Evolutionary conservation across 371 early-diverging fungal species (phyloP).

Genomic region (Mortierella sp.): DNA sequence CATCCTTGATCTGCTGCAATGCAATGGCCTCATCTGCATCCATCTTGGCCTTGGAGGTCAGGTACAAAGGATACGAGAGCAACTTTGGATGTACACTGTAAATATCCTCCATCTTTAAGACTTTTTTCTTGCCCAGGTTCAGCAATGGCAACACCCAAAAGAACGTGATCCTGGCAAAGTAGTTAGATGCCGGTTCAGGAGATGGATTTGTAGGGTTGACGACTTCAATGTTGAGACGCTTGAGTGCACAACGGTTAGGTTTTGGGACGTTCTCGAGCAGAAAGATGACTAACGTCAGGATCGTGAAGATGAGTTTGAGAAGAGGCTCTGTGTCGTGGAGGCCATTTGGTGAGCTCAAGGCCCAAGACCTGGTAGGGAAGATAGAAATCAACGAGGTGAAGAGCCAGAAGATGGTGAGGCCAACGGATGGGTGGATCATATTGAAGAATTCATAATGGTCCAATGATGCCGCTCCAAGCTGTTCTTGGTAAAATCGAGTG

Average conservation of each 20-base stretch:
- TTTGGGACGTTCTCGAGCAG: conserved; percentile 75
- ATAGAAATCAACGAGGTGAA: conserved; percentile 57
- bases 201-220: conserved; percentile 47
- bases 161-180: conserved; percentile 87
- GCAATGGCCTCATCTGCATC: conserved; percentile 42
- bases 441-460: conserved; percentile 78
- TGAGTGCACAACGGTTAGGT: conserved; percentile 58
- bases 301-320: conserved; percentile 60
- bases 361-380: conserved; percentile 21
- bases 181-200: conserved; percentile 85
- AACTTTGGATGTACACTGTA: conserved; percentile 73
- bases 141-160: conserved; percentile 94
- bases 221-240: conserved; percentile 63
- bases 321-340: conserved; percentile 40
- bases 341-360: conserved; percentile 42
- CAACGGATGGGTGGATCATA: conserved; percentile 70
- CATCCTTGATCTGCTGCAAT: conserved; percentile 62
- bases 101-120: conserved; percentile 83
- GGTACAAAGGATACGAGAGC: conserved; percentile 36
- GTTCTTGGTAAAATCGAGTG: too few relatives aligned
- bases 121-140: conserved; percentile 78
- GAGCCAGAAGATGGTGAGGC: conserved; percentile 82
- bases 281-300: conserved; percentile 67
- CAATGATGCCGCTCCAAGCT: conserved; percentile 67
- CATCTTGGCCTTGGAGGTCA: conserved; percentile 40